Conservation (phyloP, 805 yeast species). For the Saccharomyces kudriavzevii region DNA sequence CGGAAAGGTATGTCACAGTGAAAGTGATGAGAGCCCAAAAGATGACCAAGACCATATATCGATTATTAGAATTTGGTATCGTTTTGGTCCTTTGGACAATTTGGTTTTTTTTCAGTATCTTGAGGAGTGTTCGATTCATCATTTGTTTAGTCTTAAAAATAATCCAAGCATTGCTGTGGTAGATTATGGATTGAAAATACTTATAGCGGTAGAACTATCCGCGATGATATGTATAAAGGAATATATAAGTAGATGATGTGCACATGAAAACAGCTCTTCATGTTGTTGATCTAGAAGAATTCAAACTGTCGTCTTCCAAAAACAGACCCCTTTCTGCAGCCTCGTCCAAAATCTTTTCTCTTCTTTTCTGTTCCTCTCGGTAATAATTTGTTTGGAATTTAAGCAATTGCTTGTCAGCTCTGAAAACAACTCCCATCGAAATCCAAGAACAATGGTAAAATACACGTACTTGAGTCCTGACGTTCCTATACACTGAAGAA, state of each 20-base stretch:
- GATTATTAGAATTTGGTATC: constrained; percentile 24
- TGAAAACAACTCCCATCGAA: constrained; percentile 35
- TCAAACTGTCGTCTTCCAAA: constrained; percentile 29
- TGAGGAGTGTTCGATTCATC: constrained; percentile 13
- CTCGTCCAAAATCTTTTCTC: constrained; percentile 33
- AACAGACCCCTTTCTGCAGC: constrained; percentile 41
- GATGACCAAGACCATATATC: constrained; percentile 17
- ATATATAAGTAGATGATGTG: not conserved
- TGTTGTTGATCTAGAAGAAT: not conserved
- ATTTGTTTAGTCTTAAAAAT: constrained; percentile 12
- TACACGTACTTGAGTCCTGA: constrained; percentile 35
- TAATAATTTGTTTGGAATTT: constrained; percentile 31
- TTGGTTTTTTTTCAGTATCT: constrained; percentile 24
- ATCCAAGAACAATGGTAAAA: constrained; percentile 38
- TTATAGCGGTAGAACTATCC: not conserved
- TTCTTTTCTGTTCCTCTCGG: constrained; percentile 29
- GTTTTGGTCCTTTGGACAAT: constrained; percentile 23
- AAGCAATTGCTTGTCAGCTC: constrained; percentile 35
- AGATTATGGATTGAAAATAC: not conserved
- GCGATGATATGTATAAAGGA: not conserved
- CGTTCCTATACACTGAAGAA: constrained; percentile 32
- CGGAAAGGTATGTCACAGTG: constrained; percentile 23
- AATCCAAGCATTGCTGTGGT: constrained; percentile 24
- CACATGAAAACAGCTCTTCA: not conserved
- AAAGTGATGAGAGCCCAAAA: constrained; percentile 20